phyloP scores from a whole-genome alignment of 2,329 filamentous ascomycete genomes.

The Fusarium albosuccineum region DNA sequence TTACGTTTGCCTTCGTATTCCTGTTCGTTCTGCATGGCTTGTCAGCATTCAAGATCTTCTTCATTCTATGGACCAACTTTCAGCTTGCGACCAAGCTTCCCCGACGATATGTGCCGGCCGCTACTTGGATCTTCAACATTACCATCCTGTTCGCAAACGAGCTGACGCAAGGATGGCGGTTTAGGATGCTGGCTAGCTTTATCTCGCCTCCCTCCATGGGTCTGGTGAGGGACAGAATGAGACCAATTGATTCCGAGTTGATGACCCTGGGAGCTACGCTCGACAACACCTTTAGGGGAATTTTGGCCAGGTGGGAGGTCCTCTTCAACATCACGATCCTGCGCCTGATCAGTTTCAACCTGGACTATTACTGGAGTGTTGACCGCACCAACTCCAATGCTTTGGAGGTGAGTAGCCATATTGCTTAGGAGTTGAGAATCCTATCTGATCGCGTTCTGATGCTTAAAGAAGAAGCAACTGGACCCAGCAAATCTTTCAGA shows the following conservation, averaged over 20 bases:
- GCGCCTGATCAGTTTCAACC: slow-evolving; percentile 93
- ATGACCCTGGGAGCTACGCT: slow-evolving; percentile 77
- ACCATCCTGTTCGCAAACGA: slow-evolving; percentile 91
- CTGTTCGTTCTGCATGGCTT: slow-evolving; percentile 85
- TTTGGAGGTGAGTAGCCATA: slow-evolving; percentile 78
- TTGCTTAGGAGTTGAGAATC: slow-evolving; percentile 17
- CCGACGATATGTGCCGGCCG: slow-evolving; percentile 75
- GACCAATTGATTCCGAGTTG: slow-evolving; percentile 56
- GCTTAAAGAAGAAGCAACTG: slow-evolving; percentile 94
- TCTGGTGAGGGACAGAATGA: slow-evolving; percentile 44
- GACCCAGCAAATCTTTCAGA: slow-evolving; percentile 90
- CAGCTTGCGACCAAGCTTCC: slow-evolving; percentile 80
- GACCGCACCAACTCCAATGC: slow-evolving; percentile 73
- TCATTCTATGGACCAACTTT: slow-evolving; percentile 87
- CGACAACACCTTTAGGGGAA: slow-evolving; percentile 79
- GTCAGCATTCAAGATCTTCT: slow-evolving; percentile 84
- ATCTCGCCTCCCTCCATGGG: slow-evolving; percentile 55
- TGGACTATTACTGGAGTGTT: slow-evolving; percentile 95
- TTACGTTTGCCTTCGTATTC: slow-evolving; percentile 83
- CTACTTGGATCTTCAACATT: slow-evolving; percentile 93
- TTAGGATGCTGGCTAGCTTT: slow-evolving; percentile 71
- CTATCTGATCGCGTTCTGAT: slow-evolving; percentile 64
- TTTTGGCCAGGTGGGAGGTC: slow-evolving; percentile 96
- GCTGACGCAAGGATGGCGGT: slow-evolving; percentile 80
- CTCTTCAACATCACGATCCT: slow-evolving; percentile 96